A percentile compares a stretch with the other conserved stretches of the same genome.
Evolutionary conservation across 106 monocot species (phyloP).

Genomic region (Phalaenopsis equestris): DNA sequence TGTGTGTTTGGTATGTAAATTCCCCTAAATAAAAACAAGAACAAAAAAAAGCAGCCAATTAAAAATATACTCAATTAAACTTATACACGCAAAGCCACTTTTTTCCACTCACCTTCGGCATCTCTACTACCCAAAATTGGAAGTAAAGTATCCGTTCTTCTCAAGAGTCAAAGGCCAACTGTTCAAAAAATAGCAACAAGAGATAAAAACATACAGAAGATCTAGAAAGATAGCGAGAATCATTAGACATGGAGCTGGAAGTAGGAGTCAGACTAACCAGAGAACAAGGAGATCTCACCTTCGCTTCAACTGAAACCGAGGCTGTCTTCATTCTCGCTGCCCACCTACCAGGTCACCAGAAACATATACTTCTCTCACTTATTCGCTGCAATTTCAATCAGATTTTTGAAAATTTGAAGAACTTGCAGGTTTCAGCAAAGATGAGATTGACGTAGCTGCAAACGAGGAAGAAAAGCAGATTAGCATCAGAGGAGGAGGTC

Average conservation of each 20-base stretch:
- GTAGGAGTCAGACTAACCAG: conserved; percentile 24
- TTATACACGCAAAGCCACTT: not conserved
- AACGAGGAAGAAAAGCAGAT: conserved; percentile 24
- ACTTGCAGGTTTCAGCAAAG: conserved; percentile 30
- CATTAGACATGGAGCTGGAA: conserved; percentile 35
- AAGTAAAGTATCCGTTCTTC: conserved; percentile 4
- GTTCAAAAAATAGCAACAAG: not conserved
- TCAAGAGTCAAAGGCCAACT: not conserved
- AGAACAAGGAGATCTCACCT: conserved; percentile 20
- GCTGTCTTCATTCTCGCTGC: conserved; percentile 29
- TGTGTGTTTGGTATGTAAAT: no score
- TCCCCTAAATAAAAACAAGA: not conserved
- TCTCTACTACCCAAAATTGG: not conserved
- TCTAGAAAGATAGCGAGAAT: not conserved
- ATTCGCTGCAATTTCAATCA: not conserved
- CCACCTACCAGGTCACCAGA: conserved; percentile 42
- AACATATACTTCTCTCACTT: not conserved
- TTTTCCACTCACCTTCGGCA: not conserved
- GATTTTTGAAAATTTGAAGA: not conserved
- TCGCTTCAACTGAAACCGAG: conserved; percentile 37
- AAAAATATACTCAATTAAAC: not conserved
- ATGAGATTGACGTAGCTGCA: conserved; percentile 29
- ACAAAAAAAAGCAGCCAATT: not conserved
- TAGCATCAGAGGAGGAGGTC: conserved; percentile 23
- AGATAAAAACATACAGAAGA: not conserved